A percentile compares a stretch with the other conserved stretches of the same genome.
Evolutionary conservation across 2,329 filamentous ascomycete genomes (phyloP).

Genomic region (Pyricularia grisea): DNA sequence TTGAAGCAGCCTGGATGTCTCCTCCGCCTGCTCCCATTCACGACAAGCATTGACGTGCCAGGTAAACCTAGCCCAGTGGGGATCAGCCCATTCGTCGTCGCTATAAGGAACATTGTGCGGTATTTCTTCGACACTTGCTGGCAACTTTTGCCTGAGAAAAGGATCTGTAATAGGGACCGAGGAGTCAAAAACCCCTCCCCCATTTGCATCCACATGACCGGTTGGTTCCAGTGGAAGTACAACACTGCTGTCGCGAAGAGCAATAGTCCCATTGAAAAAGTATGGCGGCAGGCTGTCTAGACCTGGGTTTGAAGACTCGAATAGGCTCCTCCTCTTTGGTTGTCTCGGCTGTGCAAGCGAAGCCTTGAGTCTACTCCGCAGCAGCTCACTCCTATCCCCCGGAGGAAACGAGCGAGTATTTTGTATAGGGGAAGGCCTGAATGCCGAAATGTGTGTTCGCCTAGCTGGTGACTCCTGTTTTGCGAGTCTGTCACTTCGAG

Average conservation of each 20-base stretch:
- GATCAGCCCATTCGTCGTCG: conserved; percentile 16
- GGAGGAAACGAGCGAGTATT: background rate
- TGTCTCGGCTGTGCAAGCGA: background rate
- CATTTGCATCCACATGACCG: background rate
- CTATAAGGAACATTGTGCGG: conserved; percentile 12
- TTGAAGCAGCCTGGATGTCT: conserved; percentile 22
- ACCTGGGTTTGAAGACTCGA: conserved; percentile 8
- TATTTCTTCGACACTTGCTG: conserved; percentile 21
- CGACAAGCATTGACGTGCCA: conserved; percentile 28
- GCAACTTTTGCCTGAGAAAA: conserved; percentile 24
- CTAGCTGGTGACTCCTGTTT: background rate
- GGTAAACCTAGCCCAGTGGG: conserved; percentile 18
- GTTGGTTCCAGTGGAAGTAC: background rate
- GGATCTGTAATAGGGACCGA: conserved; percentile 31
- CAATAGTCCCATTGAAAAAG: conserved; percentile 7
- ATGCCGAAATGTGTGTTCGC: background rate
- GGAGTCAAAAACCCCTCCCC: conserved; percentile 14
- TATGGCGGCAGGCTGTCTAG: conserved; percentile 10
- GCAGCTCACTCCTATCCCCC: background rate
- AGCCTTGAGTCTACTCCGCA: background rate
- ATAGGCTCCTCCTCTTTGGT: background rate
- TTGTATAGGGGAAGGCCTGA: background rate
- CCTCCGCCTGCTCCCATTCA: conserved; percentile 33
- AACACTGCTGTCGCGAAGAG: background rate
- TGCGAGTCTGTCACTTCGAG: background rate